Evolutionary conservation across 2,329 filamentous ascomycete genomes (phyloP), one percentile per base, ranked within the genome.

Genomic region (Ceratocystis colombiana): DNA sequence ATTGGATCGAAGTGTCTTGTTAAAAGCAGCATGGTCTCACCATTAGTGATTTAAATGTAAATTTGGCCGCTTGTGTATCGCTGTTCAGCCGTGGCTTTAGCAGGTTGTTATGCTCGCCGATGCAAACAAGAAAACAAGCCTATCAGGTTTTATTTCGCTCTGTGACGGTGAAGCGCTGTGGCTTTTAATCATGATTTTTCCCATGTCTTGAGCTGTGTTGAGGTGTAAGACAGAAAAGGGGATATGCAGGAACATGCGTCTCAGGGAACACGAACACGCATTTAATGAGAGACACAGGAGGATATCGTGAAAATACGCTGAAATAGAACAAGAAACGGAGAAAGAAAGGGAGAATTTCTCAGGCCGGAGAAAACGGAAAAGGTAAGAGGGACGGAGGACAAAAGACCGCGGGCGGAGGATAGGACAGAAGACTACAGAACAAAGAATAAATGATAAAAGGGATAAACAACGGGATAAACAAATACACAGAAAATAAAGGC

Each of bases 171-270:
- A 59, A 59, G 55, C 28, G 30, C 55, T 33, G 55, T 59, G 55
- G 55, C 55, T 59, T 59, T 20, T 30, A 3, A 15, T 41, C 12
- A 20, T 37, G 8, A 6, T 25, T 15, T 37, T 57, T 28, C 17
- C 10, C 1, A 33, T 59, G 25, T 37, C 55, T 33, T 57, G 53
- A 25, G n/a, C 28, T 59, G 30, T 37, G 17, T n/a, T 25, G n/a
- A 10, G 48, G 17, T 22, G 10, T 53, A 22, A 59, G 55, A 59
- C 55, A 59, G 10, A 28, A 53, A 59, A n/a, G 55, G 55, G 30
- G 25, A 59, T n/a, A 59, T 59, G 55, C 55, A 59, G 55, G 55
- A 59, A 59, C 55, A 59, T 59, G 5, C 55, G 17, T 59, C 28
- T 59, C 55, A 59, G 55, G 28, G 55, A 59, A 20, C 55, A 59